These are phyloP conservation scores for Rhizophagus sp. DNA, from an alignment of 192 early-diverging fungal species.

Conservation along the genomic window DNA sequence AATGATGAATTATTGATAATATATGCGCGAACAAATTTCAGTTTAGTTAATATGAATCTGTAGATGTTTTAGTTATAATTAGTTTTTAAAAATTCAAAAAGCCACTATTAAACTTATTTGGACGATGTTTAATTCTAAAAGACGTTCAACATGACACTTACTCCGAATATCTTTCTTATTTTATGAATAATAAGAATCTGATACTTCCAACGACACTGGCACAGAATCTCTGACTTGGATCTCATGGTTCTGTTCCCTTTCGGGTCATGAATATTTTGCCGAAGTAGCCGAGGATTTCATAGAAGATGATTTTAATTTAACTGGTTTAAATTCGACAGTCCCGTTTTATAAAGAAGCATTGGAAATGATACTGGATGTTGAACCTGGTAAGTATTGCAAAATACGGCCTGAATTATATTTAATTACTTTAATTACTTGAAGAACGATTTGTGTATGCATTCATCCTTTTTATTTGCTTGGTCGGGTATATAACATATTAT, in stretches of 20 bases:
- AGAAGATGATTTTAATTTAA: slow-evolving; percentile 97
- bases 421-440: not conserved
- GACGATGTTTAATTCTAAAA: not conserved
- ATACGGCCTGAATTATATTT: slow-evolving; percentile 1
- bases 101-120: not conserved
- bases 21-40: too few relatives aligned
- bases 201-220: slow-evolving; percentile 49
- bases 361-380: slow-evolving; percentile 93
- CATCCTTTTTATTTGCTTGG: not conserved
- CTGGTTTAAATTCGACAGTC: slow-evolving; percentile 81
- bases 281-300: slow-evolving; percentile 81
- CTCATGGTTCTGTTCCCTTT: slow-evolving; percentile 73
- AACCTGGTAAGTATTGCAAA: slow-evolving; percentile 49
- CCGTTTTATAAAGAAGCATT: slow-evolving; percentile 89
- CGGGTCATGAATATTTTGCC: slow-evolving; percentile 77
- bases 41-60: too few relatives aligned
- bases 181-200: slow-evolving; percentile 37
- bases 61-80: not conserved
- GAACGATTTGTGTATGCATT: not conserved
- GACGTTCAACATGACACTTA: not conserved
- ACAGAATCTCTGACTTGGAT: slow-evolving; percentile 70
- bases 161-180: not conserved
- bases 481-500: not conserved
- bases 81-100: not conserved
- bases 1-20: too few relatives aligned